A percentile compares a stretch with the other conserved stretches of the same genome.
phyloP scores from a whole-genome alignment of 2,329 filamentous ascomycete genomes.

The Falciphora oryzae region DNA sequence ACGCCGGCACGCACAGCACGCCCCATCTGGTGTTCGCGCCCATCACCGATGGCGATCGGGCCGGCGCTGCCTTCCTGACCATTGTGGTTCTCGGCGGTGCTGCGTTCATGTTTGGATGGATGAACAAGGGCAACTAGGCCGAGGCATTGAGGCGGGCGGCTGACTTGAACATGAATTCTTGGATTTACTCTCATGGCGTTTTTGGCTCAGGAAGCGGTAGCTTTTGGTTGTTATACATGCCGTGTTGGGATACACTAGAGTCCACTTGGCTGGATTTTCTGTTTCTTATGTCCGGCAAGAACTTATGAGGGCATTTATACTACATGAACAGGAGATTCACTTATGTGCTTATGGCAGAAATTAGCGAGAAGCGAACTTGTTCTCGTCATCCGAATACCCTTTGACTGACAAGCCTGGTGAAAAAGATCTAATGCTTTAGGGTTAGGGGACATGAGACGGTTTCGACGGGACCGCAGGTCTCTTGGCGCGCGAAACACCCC shows the following conservation, averaged over 20 bases:
- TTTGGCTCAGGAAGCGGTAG: no score
- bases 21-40: slow-evolving; percentile 11
- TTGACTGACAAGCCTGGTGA: no score
- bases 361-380: no score
- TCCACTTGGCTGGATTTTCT: no score
- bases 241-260: no score
- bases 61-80: slow-evolving; percentile 36
- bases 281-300: not conserved
- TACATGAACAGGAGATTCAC: not conserved
- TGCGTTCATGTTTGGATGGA: slow-evolving; percentile 28
- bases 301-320: not conserved
- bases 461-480: no score
- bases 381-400: no score
- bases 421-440: not conserved
- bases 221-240: no score
- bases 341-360: no score
- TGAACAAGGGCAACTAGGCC: slow-evolving; percentile 20
- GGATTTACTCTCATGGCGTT: not conserved
- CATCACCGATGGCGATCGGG: slow-evolving; percentile 29
- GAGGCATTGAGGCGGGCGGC: no score
- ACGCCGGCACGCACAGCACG: slow-evolving; percentile 20
- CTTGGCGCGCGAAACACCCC: not conserved
- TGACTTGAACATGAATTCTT: not conserved
- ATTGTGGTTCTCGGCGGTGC: slow-evolving; percentile 17
- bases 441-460: not conserved